Conservation (phyloP, 1,284 basidiomycete species). For the Ustilago curta region DNA sequence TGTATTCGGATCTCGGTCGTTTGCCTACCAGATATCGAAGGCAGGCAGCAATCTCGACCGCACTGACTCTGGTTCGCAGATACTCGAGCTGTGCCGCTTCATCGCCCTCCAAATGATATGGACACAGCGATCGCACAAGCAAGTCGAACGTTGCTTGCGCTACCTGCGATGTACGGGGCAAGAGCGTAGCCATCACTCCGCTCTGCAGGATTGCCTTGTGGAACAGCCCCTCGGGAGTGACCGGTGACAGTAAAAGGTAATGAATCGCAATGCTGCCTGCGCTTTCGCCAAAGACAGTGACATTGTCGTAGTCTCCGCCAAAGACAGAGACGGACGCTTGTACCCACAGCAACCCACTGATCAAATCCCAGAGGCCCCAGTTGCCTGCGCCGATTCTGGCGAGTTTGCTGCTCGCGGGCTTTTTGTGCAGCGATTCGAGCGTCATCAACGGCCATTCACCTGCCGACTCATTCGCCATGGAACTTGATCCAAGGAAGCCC, state of each 20-base stretch:
- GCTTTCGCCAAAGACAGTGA: constrained; percentile 63
- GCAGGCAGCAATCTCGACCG: constrained; percentile 30
- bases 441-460: constrained; percentile 39
- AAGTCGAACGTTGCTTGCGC: constrained; percentile 46
- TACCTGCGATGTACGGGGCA: constrained; percentile 40
- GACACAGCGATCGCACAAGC: constrained; percentile 25
- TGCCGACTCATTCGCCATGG: constrained; percentile 66
- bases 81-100: constrained; percentile 35
- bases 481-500: constrained; percentile 72
- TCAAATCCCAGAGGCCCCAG: constrained; percentile 76
- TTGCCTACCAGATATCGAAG: constrained; percentile 34
- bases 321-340: constrained; percentile 76
- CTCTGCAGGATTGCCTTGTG: constrained; percentile 47
- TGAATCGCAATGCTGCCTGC: constrained; percentile 55
- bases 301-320: constrained; percentile 76
- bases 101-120: constrained; percentile 29
- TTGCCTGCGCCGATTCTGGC: constrained; percentile 69
- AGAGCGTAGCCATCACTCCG: constrained; percentile 40
- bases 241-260: constrained; percentile 38
- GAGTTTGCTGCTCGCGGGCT: constrained; percentile 2
- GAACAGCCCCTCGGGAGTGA: constrained; percentile 40
- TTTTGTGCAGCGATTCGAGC: constrained; percentile 14
- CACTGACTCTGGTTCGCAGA: constrained; percentile 25
- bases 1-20: constrained; percentile 45
- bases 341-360: constrained; percentile 74